Evolutionary conservation across 208 protist species (phyloP).

Genomic region (Acanthamoeba lenticulata): DNA sequence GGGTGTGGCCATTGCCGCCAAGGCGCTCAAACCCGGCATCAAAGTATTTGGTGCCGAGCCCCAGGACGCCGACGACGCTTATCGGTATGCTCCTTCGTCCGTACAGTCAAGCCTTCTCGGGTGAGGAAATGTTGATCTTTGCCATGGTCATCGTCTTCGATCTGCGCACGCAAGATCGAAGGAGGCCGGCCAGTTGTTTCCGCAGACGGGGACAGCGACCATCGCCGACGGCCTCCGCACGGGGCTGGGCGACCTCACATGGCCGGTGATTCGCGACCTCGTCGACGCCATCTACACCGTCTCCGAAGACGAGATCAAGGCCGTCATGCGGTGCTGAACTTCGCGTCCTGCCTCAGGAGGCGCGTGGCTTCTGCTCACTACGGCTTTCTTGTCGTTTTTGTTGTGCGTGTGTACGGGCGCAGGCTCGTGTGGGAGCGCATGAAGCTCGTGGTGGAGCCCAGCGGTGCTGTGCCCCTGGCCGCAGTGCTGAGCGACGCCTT

Average conservation of each 20-base stretch:
- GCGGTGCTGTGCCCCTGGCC: slow-evolving; percentile 79
- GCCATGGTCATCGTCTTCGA: neutral
- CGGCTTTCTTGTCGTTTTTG: neutral
- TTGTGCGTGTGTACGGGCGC: neutral
- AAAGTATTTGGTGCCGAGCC: slow-evolving; percentile 83
- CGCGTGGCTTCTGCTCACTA: neutral
- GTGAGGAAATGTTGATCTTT: no score
- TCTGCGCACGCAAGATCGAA: slow-evolving; percentile 51
- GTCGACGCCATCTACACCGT: slow-evolving; percentile 82
- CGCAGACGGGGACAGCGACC: slow-evolving; percentile 72
- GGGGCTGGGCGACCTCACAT: slow-evolving; percentile 74
- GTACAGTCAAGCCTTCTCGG: no score
- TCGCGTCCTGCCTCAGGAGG: neutral
- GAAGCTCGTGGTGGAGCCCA: slow-evolving; percentile 88
- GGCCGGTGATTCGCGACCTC: slow-evolving; percentile 69
- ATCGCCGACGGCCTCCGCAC: slow-evolving; percentile 87
- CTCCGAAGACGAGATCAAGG: slow-evolving; percentile 80
- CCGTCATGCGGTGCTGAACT: slow-evolving; percentile 73
- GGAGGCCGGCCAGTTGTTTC: neutral
- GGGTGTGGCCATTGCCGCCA: slow-evolving; percentile 70
- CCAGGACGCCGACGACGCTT: slow-evolving; percentile 67
- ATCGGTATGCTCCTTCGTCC: neutral
- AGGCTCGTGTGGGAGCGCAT: slow-evolving; percentile 84
- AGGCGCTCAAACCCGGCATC: slow-evolving; percentile 67
- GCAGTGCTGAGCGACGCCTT: slow-evolving; percentile 64